Evolutionary conservation across 2,329 filamentous ascomycete genomes (phyloP), one percentile per base, ranked within the genome.

Genomic region (Aspergillus glaucus): DNA sequence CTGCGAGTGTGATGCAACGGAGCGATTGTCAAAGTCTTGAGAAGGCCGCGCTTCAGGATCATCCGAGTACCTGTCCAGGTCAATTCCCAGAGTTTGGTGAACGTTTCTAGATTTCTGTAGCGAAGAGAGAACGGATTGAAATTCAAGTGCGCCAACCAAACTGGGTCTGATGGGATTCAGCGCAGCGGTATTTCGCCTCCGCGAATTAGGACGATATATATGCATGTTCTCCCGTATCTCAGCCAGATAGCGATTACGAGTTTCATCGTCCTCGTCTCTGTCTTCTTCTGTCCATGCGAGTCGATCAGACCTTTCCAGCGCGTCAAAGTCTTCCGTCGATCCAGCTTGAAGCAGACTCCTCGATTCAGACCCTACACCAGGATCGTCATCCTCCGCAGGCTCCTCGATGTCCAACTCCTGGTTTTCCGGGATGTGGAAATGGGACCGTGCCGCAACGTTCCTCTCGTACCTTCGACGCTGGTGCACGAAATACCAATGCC

Each of bases 161-260:
- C 93, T 97, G 1, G 93, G 92, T 40, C 93, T 80, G 53, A 98
- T 96, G 0, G 90, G 87, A 6, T 85, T 92, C 52, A 91, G 79
- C 2, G 88, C 37, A 30, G 26, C 26, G 4, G 37, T 82, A 43
- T 78, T 89, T 55, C 85, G 85, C 56, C 86, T 82, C 54, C 83
- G 79, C 41, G 81, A 77, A 28, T 75, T 74, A 1, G 87, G 82
- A 19, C 89, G 81, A 56, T 83, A 84, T 24, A 97, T 78, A 49
- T 92, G 86, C 93, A 98, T 98, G 66, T 89, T 95, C 66, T 85
- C 93, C 36, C 86, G 85, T 63, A 98, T 81, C 67, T 97, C 91
- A 17, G 89, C 89, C 51, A 85, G 70, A 71, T 80, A 81, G 41
- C 78, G 72, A 57, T 83, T 79, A 45, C 79, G 71, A 12, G 69